Base-by-base conservation (phyloP, 352 stramenopile species). In the Pythium guiyangense region DNA sequence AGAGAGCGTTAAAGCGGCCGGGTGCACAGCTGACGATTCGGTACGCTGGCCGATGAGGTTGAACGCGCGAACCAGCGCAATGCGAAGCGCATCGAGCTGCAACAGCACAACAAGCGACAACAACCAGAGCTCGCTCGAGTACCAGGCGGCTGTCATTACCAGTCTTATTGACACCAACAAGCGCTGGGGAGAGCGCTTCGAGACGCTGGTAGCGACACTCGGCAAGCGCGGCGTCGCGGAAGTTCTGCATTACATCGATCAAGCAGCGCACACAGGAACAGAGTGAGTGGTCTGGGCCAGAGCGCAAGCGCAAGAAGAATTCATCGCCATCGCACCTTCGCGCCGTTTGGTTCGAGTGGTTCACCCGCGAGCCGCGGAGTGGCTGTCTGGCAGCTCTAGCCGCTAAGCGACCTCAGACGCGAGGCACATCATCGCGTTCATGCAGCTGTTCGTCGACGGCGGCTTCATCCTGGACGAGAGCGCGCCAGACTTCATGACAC, bases 231-330 rank as follows among this genome's bases (percentile, higher is more conserved):
- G 48, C n/a, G 3, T 2, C 1, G 49, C 18, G 1, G 34, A 45
- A 25, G 15, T 20, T 5, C n/a, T 52, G 15, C 12, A 14, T 2
- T 1, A 4, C 17, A 5, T 14, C 22, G n/a, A 45, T 6, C 20
- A 26, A 49, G 43, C n/a, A 25, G 49, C 6, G 20, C 5, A 25
- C 22, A 6, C 3, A n/a, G n/a, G 27, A 40, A 12, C 26, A 17
- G 18, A 46, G 31, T 43, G 29, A 31, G n/a, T 8, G 31, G 4
- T 8, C 29, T 6, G 20, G 31, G 44, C 10, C 27, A 43, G 31
- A 39, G 29, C 12, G 3, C n/a, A 54, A 54, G 49, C 34, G 17
- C 29, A 54, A 55, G 51, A 57, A 49, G 51, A 57, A 57, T 8
- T 17, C 51, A 20, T 4, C 51, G 12, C 18, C 37, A 15, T 25